Base-by-base conservation (phyloP, 2,329 filamentous ascomycete species). In the Pseudogymnoascus sp. region DNA sequence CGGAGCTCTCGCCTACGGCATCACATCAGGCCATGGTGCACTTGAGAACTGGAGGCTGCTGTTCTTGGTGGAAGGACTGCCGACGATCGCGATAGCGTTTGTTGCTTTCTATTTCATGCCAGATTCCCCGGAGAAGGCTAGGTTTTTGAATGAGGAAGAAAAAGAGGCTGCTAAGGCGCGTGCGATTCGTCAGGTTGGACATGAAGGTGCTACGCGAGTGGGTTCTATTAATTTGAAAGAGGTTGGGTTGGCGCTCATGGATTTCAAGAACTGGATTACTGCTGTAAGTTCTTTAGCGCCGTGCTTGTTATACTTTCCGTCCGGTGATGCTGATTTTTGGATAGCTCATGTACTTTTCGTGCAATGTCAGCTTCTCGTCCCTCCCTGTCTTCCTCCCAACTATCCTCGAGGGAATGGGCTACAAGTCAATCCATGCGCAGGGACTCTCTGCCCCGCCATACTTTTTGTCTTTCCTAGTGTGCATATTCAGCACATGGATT, bases 381-480 rank as follows among this genome's bases (percentile, higher is more conserved):
- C 75, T 87, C 3, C 82, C 84, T 0, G 82, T 85, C 2, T 88
- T 86, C 66, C 75, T 87, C 1, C 84, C 84, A 0, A 80, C 82
- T 1, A 84, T 87, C 63, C 73, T 87, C 12, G 72, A 77, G 56
- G 76, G 81, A 59, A 88, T 90, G 83, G 86, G 87, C 8, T 90
- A 85, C 71, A 80, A 79, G 0, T 74, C 78, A 12, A 79, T 89
- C 62, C 76, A 83, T 61, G 84, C 88, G 0, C 87, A 91, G 71
- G 88, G 86, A 0, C 77, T 91, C 10, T 85, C 85, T 0, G 85
- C 86, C 0, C 86, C 86, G 0, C 85, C 86, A 0, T 89, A 86
- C 70, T 82, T 90, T 65, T 71, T 87, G 13, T 79, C 85, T 1
- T 89, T 86, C 68, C 65, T 87, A 10, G 72, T 83, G 19, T 86